Evolutionary conservation across 768 basidiomycete species (phyloP).

Genomic region (Amanita thiersii): DNA sequence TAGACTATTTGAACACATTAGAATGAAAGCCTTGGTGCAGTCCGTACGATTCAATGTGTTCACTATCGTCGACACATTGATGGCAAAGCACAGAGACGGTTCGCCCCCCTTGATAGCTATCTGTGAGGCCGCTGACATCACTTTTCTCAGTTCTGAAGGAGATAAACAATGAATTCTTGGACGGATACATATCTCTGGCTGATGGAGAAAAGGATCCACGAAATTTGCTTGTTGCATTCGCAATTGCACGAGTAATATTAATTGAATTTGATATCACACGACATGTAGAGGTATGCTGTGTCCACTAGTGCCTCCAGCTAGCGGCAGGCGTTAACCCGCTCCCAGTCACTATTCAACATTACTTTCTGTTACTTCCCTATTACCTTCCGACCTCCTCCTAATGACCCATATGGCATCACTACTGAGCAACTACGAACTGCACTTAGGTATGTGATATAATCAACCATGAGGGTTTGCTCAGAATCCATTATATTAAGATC

Average conservation of each 20-base stretch:
- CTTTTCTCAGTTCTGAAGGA: slow-evolving; percentile 50
- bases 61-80: slow-evolving; percentile 67
- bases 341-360: slow-evolving; percentile 84
- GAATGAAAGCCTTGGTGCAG: slow-evolving; percentile 77
- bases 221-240: slow-evolving; percentile 85
- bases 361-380: slow-evolving; percentile 99
- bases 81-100: slow-evolving; percentile 68
- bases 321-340: slow-evolving; percentile 3
- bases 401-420: slow-evolving; percentile 90
- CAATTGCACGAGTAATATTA: slow-evolving; percentile 76
- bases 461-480: background rate
- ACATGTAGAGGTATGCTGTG: slow-evolving; percentile 57
- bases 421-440: slow-evolving; percentile 74
- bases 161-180: slow-evolving; percentile 67
- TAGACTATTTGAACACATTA: slow-evolving; percentile 72
- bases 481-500: slow-evolving; percentile 27
- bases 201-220: slow-evolving; percentile 98
- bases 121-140: slow-evolving; percentile 1
- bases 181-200: slow-evolving; percentile 69
- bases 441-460: slow-evolving; percentile 49
- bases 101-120: slow-evolving; percentile 11
- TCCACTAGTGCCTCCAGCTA: background rate
- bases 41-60: slow-evolving; percentile 77
- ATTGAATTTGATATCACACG: slow-evolving; percentile 79
- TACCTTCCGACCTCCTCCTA: slow-evolving; percentile 87